These are phyloP conservation scores for Beauveria sp. DNA, from an alignment of 2,329 filamentous ascomycete genomes.

Conservation along the genomic window DNA sequence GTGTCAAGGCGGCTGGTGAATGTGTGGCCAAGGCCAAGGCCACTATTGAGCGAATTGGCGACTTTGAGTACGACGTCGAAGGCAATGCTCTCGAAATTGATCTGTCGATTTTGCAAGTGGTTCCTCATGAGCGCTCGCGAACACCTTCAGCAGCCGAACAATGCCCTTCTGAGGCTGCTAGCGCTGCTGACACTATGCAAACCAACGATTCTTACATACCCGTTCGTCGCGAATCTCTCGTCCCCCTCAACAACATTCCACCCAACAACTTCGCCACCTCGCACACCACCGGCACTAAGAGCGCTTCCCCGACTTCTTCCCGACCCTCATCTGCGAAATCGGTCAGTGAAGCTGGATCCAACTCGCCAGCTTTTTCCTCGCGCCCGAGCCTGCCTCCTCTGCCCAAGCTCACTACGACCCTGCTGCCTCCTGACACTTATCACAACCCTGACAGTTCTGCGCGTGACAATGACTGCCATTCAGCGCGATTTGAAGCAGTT, in stretches of 20 bases:
- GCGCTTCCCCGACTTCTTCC: slow-evolving; percentile 29
- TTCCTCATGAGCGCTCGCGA: slow-evolving; percentile 26
- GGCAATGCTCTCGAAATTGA: slow-evolving; percentile 47
- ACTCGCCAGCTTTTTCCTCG: slow-evolving; percentile 38
- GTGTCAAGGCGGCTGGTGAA: slow-evolving; percentile 83
- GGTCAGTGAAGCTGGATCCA: slow-evolving; percentile 34
- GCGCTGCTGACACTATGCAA: slow-evolving; percentile 31
- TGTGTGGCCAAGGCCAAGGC: slow-evolving; percentile 81
- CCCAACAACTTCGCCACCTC: slow-evolving; percentile 57
- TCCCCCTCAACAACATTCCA: slow-evolving; percentile 55
- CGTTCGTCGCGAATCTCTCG: slow-evolving; percentile 29
- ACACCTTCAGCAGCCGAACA: slow-evolving; percentile 24
- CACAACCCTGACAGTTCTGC: slow-evolving; percentile 38
- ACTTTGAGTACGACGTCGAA: slow-evolving; percentile 80
- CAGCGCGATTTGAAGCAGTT: slow-evolving; percentile 57
- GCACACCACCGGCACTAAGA: slow-evolving; percentile 31
- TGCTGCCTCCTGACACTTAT: slow-evolving; percentile 41
- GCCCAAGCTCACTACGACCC: slow-evolving; percentile 47
- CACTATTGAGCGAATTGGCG: slow-evolving; percentile 80
- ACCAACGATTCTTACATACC: slow-evolving; percentile 29
- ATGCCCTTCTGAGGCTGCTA: slow-evolving; percentile 28
- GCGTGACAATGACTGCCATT: slow-evolving; percentile 43
- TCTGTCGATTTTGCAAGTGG: slow-evolving; percentile 40
- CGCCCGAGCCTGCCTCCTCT: slow-evolving; percentile 46
- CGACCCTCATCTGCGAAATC: slow-evolving; percentile 32